Evolutionary conservation across 116 monocot genomes (phyloP).

Genomic region (Papilionanthe hybrid): DNA sequence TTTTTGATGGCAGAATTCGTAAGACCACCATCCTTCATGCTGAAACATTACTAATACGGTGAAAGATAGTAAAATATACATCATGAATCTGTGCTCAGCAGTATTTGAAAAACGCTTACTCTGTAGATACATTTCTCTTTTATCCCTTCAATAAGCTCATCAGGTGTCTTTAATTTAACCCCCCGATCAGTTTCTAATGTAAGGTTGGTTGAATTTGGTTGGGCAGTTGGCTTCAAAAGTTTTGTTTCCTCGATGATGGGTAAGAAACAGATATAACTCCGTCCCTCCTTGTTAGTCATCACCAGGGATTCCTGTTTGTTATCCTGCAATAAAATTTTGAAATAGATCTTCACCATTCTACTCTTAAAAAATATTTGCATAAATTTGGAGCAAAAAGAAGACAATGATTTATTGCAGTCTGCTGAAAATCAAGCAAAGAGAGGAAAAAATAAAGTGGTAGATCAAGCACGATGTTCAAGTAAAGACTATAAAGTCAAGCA

Average conservation of each 20-base stretch:
- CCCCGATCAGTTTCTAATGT: slow-evolving; percentile 54
- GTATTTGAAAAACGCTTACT: slow-evolving; percentile 24
- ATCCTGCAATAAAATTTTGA: slow-evolving; percentile 42
- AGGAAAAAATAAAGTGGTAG: too few species aligned
- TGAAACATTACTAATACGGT: slow-evolving; percentile 20
- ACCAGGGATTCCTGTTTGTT: slow-evolving; percentile 58
- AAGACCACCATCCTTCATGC: slow-evolving; percentile 98
- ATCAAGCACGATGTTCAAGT: too few species aligned
- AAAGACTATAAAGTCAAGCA: too few species aligned
- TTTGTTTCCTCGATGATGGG: slow-evolving; percentile 76
- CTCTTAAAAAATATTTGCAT: neutral
- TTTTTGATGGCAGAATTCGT: slow-evolving; percentile 84
- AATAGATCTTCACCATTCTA: neutral
- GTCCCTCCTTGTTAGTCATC: slow-evolving; percentile 73
- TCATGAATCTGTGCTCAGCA: neutral
- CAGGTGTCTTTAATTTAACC: slow-evolving; percentile 74
- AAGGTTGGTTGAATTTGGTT: slow-evolving; percentile 61
- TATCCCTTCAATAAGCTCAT: slow-evolving; percentile 76
- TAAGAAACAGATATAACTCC: slow-evolving; percentile 63
- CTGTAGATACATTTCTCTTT: slow-evolving; percentile 77
- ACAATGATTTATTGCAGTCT: too few species aligned
- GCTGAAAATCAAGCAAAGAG: too few species aligned
- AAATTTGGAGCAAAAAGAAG: too few species aligned
- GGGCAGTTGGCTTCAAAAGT: slow-evolving; percentile 27
- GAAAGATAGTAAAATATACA: neutral